Evolutionary conservation across 768 basidiomycete species (phyloP), one percentile per base, ranked within the genome.

Genomic region (Rhodosporidiobolus odoratus): DNA sequence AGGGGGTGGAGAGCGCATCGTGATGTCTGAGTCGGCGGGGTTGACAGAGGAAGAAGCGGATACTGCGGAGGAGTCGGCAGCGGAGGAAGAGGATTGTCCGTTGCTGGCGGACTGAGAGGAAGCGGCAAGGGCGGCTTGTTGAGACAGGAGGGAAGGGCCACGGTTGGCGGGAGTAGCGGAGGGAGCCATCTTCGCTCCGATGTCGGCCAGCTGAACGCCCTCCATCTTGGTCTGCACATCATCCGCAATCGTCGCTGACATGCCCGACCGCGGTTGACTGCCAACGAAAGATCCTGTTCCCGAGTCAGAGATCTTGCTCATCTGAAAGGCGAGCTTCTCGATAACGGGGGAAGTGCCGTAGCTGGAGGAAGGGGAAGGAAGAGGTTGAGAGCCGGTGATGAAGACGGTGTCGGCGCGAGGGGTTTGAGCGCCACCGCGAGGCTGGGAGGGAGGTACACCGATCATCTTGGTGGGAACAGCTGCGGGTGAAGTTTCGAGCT

Each of bases 361-460:
- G 23, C 86, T 87, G 69, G 78, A 79, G 60, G 77, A 90, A 4
- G 89, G 91, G 59, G 79, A 80, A 0, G 95, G 95, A 9, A 99
- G 84, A 0, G 95, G 95, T 77, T 93, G 95, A 0, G 90, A 92
- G 37, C 90, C 91, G 8, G 92, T 95, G 79, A 97, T 95, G 82
- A 89, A 87, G 58, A 88, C 82, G 13, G 79, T 78, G 76, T 96
- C 92, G 21, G 85, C 83, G 56, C 93, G 84, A 1, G 95, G 95
- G 0, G 95, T 98, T 80, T 97, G 95, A 79, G 96, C 95, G 1
- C 95, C 95, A 10, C 94, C 92, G 47, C 95, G 85, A 13, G 94
- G 94, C 74, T 92, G 92, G 45, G 88, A 78, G 2, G 82, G 82
- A 4, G 95, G 95, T 0, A 99, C 95, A 57, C 95, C 95, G 62